These are phyloP conservation scores for Aspergillus quadricinctus DNA, from an alignment of 2,329 filamentous ascomycete species.

Conservation along the genomic window DNA sequence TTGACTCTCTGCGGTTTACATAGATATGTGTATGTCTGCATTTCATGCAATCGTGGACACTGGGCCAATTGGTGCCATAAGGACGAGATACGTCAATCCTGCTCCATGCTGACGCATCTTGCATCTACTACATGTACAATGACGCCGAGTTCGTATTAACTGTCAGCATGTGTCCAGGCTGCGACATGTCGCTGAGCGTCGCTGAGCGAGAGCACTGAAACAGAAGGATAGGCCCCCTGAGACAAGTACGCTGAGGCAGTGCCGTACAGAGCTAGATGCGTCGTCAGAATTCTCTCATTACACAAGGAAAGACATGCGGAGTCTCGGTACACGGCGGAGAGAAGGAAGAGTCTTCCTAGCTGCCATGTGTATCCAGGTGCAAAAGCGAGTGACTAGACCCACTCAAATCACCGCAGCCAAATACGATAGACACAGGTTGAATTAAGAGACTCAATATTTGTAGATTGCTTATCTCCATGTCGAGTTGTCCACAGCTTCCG, in stretches of 20 bases:
- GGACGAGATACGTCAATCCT: too few relatives aligned
- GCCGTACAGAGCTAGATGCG: not conserved
- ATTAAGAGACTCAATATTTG: too few relatives aligned
- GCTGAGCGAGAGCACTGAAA: too few relatives aligned
- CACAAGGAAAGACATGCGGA: not conserved
- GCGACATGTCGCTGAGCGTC: too few relatives aligned
- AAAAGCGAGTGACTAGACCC: too few relatives aligned
- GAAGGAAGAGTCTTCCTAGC: not conserved
- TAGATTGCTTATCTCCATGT: too few relatives aligned
- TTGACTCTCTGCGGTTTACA: not conserved
- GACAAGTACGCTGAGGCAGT: too few relatives aligned
- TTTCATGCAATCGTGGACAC: too few relatives aligned
- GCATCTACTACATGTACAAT: not conserved
- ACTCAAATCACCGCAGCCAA: too few relatives aligned
- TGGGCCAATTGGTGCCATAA: too few relatives aligned
- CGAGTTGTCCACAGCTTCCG: not conserved
- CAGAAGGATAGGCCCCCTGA: not conserved
- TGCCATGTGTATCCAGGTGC: not conserved
- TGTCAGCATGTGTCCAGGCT: not conserved
- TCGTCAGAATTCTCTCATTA: not conserved
- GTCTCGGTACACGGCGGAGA: too few relatives aligned
- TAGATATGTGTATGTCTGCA: not conserved
- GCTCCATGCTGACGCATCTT: not conserved
- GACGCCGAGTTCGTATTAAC: not conserved
- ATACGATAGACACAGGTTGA: too few relatives aligned